Evolutionary conservation across 148 eudicot genomes (phyloP), one percentile per base, ranked within the genome.

Genomic region (Spergularia marina): DNA sequence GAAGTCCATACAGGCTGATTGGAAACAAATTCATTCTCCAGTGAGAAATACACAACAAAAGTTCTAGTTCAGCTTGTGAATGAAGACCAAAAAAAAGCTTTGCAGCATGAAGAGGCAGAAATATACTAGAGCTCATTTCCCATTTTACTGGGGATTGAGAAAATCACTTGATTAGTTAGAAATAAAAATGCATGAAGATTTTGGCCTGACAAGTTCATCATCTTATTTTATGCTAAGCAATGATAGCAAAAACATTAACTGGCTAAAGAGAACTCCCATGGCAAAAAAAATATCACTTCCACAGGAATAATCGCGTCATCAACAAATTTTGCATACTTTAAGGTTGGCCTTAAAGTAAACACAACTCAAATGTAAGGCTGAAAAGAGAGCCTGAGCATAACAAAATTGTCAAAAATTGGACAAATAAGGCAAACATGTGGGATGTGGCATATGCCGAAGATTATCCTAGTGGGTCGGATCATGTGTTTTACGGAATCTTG

Each of bases 391-490:
- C 44, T 77, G 70, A 41, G 68, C 70, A 51, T 53, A 73, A 71
- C 21, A 40, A 73, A 63, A 71, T 65, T 64, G 78, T 53, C 79
- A 71, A 72, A 72, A 80, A 70, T 59, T 55, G 68, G 47, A 65
- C 56, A 72, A 61, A 76, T 62, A 65, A 78, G 68, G 75, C 62
- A 61, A 30, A 68, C 88, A 58, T 16, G 18, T 17, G 2, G 16
- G 15, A 88, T 83, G 83, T 85, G 89, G 74, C 60, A 82, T 76
- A 82, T 88, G 83, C 86, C 76, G 36, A 75, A 69, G 73, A 52
- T 44, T 57, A 80, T 71, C 59, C 76, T 80, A 78, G 74, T 81
- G 78, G 75, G 79, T 56, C 80, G 74, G 76, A 51, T 72, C 82
- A 77, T 73, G 75, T 68, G 81, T 80, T 79, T 73, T 30, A 52